phyloP scores from a whole-genome alignment of 1,139 yeast genomes.

The Saccharomyces pastorianus region DNA sequence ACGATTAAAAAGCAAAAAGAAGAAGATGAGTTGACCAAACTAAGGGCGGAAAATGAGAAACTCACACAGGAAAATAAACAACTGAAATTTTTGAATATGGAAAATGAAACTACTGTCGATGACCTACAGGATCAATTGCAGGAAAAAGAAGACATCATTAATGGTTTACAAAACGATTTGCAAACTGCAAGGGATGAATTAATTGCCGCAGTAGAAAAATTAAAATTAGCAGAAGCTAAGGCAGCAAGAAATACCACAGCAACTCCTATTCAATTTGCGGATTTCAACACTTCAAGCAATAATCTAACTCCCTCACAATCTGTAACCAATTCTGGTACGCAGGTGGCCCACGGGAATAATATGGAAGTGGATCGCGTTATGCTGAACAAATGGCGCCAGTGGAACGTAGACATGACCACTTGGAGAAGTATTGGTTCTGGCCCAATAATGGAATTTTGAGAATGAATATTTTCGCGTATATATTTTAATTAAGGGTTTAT shows the following conservation, averaged over 20 bases:
- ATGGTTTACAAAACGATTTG: slow-evolving; percentile 25
- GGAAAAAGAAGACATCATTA: slow-evolving; percentile 30
- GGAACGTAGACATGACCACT: slow-evolving; percentile 78
- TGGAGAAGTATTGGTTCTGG: slow-evolving; percentile 70
- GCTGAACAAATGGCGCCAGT: slow-evolving; percentile 63
- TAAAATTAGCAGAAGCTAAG: slow-evolving; percentile 20
- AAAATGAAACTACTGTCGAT: slow-evolving; percentile 39
- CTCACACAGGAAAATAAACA: slow-evolving; percentile 31
- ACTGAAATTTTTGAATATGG: slow-evolving; percentile 40
- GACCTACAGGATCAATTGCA: slow-evolving; percentile 30
- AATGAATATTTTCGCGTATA: neutral
- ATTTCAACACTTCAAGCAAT: slow-evolving; percentile 8
- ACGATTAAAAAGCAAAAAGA: slow-evolving; percentile 27
- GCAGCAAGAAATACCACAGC: slow-evolving; percentile 17
- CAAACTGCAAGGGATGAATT: slow-evolving; percentile 9
- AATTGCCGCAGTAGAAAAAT: slow-evolving; percentile 18
- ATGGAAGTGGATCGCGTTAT: slow-evolving; percentile 26
- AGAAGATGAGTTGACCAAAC: slow-evolving; percentile 23
- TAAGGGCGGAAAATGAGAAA: slow-evolving; percentile 25
- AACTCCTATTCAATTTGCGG: slow-evolving; percentile 12
- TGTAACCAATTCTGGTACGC: neutral
- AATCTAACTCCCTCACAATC: slow-evolving; percentile 5
- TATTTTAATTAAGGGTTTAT: slow-evolving; percentile 1
- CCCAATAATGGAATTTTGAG: slow-evolving; percentile 44
- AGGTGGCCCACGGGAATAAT: neutral